Evolutionary conservation across 2,329 filamentous ascomycete species (phyloP), one percentile per base, ranked within the genome.

Genomic region (Exutisphaerella laricina): DNA sequence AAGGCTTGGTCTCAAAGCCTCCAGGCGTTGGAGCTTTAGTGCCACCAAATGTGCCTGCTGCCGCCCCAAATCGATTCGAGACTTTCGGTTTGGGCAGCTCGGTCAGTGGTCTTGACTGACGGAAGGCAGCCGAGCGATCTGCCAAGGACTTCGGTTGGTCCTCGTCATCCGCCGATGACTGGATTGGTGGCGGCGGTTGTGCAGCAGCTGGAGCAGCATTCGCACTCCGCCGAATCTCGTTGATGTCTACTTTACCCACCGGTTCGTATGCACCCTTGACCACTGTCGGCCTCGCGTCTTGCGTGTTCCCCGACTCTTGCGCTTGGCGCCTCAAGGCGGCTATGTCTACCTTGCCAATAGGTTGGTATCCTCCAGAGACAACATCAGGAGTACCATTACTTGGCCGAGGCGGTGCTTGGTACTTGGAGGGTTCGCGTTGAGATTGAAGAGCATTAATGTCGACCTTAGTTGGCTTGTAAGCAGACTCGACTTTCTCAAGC

Each of bases 311-410:
- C 64, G 73, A 57, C 72, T 82, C 71, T 73, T 82, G 60, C 68
- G 88, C 71, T 77, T 87, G 63, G 74, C 82, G 69, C 50, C 92
- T 80, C 54, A 98, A 84, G 26, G 88, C 89, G 17, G 84, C 85
- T 67, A 98, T 97, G 60, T 98, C 89, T n/a, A 98, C 85, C 70
- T 96, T 97, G 43, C 92, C 92, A 56, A 98, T 72, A 14, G 92
- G 92, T 64, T 96, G 88, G 66, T 98, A 98, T 12, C 77, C 84
- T 32, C 92, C 92, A 59, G 70, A 85, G 39, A 97, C 80, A 14
- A 96, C 78, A 60, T 88, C 84, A 10, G 52, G 47, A 8, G 68
- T 62, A 17, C 66, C 60, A 35, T 64, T 63, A 32, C 78, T 72
- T 34, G 76, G 59, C 39, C 65, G 62, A 29, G 69, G 57, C 21